Evolutionary conservation across 2,329 filamentous ascomycete genomes (phyloP), one percentile per base, ranked within the genome.

Genomic region (Dactylellina drechsleri): DNA sequence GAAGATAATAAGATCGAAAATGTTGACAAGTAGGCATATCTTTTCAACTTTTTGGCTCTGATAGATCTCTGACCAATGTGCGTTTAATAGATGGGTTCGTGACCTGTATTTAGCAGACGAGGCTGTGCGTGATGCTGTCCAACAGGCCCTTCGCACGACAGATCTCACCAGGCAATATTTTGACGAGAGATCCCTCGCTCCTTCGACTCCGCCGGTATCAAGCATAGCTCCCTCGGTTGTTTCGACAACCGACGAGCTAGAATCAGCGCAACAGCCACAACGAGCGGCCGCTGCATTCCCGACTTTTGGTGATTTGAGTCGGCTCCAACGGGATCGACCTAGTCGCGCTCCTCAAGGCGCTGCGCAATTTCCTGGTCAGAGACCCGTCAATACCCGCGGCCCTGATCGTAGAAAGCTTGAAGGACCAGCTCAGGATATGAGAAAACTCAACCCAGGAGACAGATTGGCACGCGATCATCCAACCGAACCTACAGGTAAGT

Each of bases 81-180:
- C 47, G 2, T 13, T 41, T 23, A 12, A 23, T 18, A 74, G 70
- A 52, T 74, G 70, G 70, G 36, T 74, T 18, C 56, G 52, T 31
- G 43, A 47, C 26, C 43, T 74, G 1, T 45, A 62, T 62, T 15
- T 50, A 8, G 13, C 58, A 3, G 59, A 67, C 7, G 6, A 60
- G 5, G 50, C 23, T 2, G 56, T 67, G 13, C 57, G 43, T 10
- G 20, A 62, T 23, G 62, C 70, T 12, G 18, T 74, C 13, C 2
- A 52, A 62, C 40, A 66, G 41, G 61, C 56, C 28, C 36, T 74
- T 31, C 70, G 70, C 20, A 74, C 70, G 5, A 74, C 70, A n/a
- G 70, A 41, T 49, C 64, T 74, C 28, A 74, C 70, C 5, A 20
- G 28, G 10, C 56, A 47, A 16, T 57, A 61, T 26, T 62, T 52